Percentiles rank a stretch among this genome's conserved stretches.
Evolutionary conservation across 345 rosid species (phyloP).

Genomic region (Citrus medica): DNA sequence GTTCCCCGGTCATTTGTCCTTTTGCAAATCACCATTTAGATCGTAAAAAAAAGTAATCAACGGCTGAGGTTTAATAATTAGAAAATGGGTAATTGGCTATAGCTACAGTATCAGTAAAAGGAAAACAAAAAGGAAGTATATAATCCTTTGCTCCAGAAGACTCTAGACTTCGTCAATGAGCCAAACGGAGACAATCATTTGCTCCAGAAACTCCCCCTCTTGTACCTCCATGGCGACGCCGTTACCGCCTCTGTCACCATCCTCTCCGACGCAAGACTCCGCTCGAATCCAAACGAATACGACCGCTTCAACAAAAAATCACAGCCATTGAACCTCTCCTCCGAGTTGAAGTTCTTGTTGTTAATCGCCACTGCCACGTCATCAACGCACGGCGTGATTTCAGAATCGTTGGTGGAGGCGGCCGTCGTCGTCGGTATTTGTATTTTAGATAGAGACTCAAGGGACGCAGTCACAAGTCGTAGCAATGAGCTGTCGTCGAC

Average conservation of each 20-base stretch:
- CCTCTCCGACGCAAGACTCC: slow-evolving; percentile 66
- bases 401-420: slow-evolving; percentile 21
- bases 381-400: slow-evolving; percentile 49
- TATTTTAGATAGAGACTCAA: slow-evolving; percentile 28
- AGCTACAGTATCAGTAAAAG: too few relatives aligned
- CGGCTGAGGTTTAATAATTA: too few relatives aligned
- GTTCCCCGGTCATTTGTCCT: too few relatives aligned
- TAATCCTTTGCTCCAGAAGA: slow-evolving; percentile 31
- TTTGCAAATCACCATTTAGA: too few relatives aligned
- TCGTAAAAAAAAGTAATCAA: too few relatives aligned
- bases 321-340: slow-evolving; percentile 43
- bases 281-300: slow-evolving; percentile 78
- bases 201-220: slow-evolving; percentile 71
- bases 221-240: slow-evolving; percentile 73
- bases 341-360: slow-evolving; percentile 23
- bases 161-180: slow-evolving; percentile 60
- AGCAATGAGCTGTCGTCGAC: slow-evolving; percentile 51
- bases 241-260: slow-evolving; percentile 64
- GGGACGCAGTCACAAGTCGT: slow-evolving; percentile 7
- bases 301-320: slow-evolving; percentile 57
- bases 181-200: slow-evolving; percentile 86
- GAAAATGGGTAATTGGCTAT: too few relatives aligned
- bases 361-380: slow-evolving; percentile 40
- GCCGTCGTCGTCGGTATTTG: background rate
- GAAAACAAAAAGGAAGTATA: too few relatives aligned